Conservation (phyloP, 192 early-diverging fungal species). For the Coemansia sp. region DNA sequence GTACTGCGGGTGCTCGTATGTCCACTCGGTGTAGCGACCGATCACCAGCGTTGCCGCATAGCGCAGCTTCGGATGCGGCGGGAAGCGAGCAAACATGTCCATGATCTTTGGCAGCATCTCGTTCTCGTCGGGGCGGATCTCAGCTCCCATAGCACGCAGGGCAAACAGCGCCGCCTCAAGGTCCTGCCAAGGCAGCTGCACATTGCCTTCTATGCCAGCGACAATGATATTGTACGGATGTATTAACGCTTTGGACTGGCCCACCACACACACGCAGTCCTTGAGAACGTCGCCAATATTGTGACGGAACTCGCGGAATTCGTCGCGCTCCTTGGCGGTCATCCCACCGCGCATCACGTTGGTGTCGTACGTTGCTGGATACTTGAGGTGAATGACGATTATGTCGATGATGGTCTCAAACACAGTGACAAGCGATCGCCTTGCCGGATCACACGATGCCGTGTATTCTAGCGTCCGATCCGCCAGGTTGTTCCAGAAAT, state of each 20-base stretch:
- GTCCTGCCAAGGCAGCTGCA: slow-evolving; percentile 75
- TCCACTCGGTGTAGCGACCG: slow-evolving; percentile 94
- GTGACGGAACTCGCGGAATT: slow-evolving; percentile 96
- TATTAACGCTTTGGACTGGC: slow-evolving; percentile 68
- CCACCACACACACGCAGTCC: slow-evolving; percentile 84
- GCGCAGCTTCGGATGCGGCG: slow-evolving; percentile 89
- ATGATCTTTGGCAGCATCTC: slow-evolving; percentile 87
- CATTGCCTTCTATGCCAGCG: slow-evolving; percentile 32
- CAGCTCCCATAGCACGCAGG: slow-evolving; percentile 88
- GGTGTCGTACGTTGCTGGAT: slow-evolving; percentile 58
- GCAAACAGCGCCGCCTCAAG: slow-evolving; percentile 95
- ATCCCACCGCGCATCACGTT: slow-evolving; percentile 58
- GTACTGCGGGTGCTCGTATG: slow-evolving; percentile 79
- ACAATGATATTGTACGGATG: slow-evolving; percentile 64
- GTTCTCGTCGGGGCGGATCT: slow-evolving; percentile 68
- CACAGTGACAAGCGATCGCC: slow-evolving; percentile 61
- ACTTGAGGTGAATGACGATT: slow-evolving; percentile 84
- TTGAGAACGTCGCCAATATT: slow-evolving; percentile 96
- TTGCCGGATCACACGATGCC: slow-evolving; percentile 52
- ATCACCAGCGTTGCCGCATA: slow-evolving; percentile 97
- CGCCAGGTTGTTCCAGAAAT: slow-evolving; percentile 84
- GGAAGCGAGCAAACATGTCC: slow-evolving; percentile 81
- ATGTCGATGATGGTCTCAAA: slow-evolving; percentile 76
- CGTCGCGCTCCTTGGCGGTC: slow-evolving; percentile 89
- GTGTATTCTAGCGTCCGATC: slow-evolving; percentile 58